A percentile compares a stretch with the other conserved stretches of the same genome.
phyloP scores from a whole-genome alignment of 2,329 filamentous ascomycete genomes.

The Paecilomyces variotii region DNA sequence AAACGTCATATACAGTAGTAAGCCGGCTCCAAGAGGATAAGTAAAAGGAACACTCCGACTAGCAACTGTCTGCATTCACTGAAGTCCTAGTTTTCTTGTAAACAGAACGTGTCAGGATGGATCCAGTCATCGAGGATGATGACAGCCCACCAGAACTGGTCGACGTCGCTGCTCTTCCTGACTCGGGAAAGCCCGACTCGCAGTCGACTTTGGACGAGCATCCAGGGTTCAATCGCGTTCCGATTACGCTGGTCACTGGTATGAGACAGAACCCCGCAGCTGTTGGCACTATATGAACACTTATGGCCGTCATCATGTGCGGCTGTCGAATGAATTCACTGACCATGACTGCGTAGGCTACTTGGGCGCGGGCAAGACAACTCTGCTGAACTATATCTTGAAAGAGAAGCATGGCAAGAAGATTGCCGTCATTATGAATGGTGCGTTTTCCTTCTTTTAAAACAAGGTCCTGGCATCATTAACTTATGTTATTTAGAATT shows the following conservation, averaged over 20 bases:
- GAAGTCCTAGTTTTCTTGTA: not conserved
- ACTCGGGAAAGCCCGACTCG: constrained; percentile 13
- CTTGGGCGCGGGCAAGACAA: constrained; percentile 91
- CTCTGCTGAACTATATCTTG: constrained; percentile 89
- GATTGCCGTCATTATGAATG: constrained; percentile 95
- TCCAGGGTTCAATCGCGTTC: constrained; percentile 32
- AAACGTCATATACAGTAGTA: constrained; percentile 12
- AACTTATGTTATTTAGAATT: constrained; percentile 51
- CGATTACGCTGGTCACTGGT: constrained; percentile 46
- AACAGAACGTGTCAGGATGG: constrained; percentile 7
- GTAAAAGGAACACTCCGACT: not conserved
- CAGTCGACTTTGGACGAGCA: constrained; percentile 19
- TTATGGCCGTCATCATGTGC: not conserved
- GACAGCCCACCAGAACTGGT: constrained; percentile 38
- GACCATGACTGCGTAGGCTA: constrained; percentile 57
- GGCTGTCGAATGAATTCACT: constrained; percentile 4
- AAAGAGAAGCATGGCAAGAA: constrained; percentile 95
- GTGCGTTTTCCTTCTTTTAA: constrained; percentile 32
- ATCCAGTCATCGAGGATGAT: constrained; percentile 29
- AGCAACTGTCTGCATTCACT: not conserved
- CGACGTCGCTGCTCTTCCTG: constrained; percentile 25
- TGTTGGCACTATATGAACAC: not conserved
- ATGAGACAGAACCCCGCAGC: constrained; percentile 7
- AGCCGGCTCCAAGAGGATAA: not conserved
- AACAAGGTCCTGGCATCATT: not conserved